Evolutionary conservation across 1,284 basidiomycete genomes (phyloP).

Genomic region (Polyporus tsugae): DNA sequence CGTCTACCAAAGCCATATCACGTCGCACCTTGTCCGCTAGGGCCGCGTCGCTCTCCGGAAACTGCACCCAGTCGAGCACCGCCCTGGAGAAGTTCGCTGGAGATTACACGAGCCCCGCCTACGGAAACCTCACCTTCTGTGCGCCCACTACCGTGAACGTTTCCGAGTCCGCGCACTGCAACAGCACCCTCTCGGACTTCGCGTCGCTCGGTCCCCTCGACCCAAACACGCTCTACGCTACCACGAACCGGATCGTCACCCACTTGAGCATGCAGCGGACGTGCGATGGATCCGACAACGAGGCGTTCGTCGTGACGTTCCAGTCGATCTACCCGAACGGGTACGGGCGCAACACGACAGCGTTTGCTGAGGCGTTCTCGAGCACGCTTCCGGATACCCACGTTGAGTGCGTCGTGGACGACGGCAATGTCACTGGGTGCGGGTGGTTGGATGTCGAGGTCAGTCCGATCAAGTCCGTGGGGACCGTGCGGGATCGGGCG

Average conservation of each 20-base stretch:
- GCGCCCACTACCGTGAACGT: constrained; percentile 29
- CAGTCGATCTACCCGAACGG: constrained; percentile 38
- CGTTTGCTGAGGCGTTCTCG: constrained; percentile 37
- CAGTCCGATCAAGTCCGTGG: not conserved
- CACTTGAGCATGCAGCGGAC: constrained; percentile 33
- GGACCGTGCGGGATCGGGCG: not conserved
- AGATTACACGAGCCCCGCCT: constrained; percentile 45
- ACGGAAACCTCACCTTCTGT: constrained; percentile 48
- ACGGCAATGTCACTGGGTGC: not conserved
- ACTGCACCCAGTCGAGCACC: not conserved
- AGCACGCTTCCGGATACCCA: constrained; percentile 33
- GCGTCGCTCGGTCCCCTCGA: constrained; percentile 33
- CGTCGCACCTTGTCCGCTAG: not conserved
- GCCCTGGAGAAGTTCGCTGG: constrained; percentile 40
- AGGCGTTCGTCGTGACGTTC: constrained; percentile 29
- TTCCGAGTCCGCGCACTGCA: constrained; percentile 36
- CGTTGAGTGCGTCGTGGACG: constrained; percentile 30
- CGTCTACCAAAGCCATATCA: constrained; percentile 19
- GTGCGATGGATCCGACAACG: constrained; percentile 13
- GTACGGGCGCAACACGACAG: constrained; percentile 37
- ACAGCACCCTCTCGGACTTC: constrained; percentile 38
- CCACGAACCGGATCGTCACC: constrained; percentile 10
- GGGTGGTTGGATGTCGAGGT: not conserved
- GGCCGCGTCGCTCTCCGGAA: not conserved
- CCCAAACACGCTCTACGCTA: constrained; percentile 28